Evolutionary conservation across 805 yeast genomes (phyloP), one percentile per base, ranked within the genome.

Genomic region (Torulaspora franciscae): DNA sequence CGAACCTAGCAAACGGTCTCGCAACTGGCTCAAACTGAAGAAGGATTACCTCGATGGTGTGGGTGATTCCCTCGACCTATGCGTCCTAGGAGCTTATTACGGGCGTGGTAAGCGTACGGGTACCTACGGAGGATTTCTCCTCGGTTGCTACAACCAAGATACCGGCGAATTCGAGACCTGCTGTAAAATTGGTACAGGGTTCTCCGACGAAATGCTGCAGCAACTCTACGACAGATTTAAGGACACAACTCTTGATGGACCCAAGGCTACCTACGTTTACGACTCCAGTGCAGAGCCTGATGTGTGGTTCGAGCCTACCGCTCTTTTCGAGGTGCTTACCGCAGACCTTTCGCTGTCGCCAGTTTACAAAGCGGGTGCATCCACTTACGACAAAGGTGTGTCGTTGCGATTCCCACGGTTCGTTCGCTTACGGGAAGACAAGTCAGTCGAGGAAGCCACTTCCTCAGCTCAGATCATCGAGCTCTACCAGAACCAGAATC

Each of bases 121-220:
- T 8, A 76, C 84, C 49, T 93, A 91, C 63, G 99, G 99, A 42
- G 99, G 98, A 2, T 93, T 90, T 59, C 65, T 93, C 32, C 71
- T 93, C 40, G 98, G 95, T 0, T 83, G 95, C 25, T 91, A 88
- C 61, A 93, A 93, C 58, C 81, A 80, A 45, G 96, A 91, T 46
- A 77, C 88, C 0, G 98, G 95, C 17, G 97, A 90, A 58, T 88
- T 77, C 62, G 98, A 93, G 65, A 85, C 97, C 0, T 83, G 95
- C 33, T 93, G 99, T 69, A 93, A 93, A 64, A 90, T 95, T 44
- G 99, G 99, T 38, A 93, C 99, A 0, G 99, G 99, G 0, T 93
- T 93, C 60, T 79, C 89, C 32, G 99, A 93, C 53, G 97, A 83
- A 52, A 76, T 81, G 58, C 72, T 93, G 46, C 79, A 78, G 28